phyloP scores from a whole-genome alignment of 768 basidiomycete species.

The Lactarius vividus region DNA sequence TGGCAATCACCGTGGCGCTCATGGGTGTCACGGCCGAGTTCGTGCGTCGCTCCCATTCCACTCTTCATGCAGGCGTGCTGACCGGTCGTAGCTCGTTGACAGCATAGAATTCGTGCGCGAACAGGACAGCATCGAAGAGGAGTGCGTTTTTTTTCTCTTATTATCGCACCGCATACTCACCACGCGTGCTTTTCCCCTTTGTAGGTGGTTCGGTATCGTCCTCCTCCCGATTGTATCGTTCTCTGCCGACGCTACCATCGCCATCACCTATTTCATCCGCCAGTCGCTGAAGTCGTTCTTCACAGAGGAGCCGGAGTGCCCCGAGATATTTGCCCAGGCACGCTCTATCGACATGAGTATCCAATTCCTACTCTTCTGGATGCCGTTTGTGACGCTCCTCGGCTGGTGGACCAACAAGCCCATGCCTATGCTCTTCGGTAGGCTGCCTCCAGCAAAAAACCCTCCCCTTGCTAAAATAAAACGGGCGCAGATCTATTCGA shows the following conservation, averaged over 20 bases:
- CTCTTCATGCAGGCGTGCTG: too few species aligned
- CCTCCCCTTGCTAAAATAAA: background rate
- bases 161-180: slow-evolving; percentile 3
- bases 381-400: slow-evolving; percentile 66
- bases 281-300: slow-evolving; percentile 41
- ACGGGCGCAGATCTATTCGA: slow-evolving; percentile 58
- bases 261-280: slow-evolving; percentile 54
- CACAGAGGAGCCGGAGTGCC: slow-evolving; percentile 36
- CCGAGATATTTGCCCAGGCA: slow-evolving; percentile 59
- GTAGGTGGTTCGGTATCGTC: slow-evolving; percentile 70
- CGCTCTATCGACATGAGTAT: slow-evolving; percentile 75
- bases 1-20: slow-evolving; percentile 51
- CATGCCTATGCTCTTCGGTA: slow-evolving; percentile 66
- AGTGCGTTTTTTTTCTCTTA: slow-evolving; percentile 39
- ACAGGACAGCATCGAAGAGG: slow-evolving; percentile 43
- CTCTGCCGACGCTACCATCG: slow-evolving; percentile 65
- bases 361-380: slow-evolving; percentile 78
- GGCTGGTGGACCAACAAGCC: slow-evolving; percentile 67
- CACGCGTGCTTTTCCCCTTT: too few species aligned
- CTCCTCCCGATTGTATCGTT: slow-evolving; percentile 72
- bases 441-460: slow-evolving; percentile 10
- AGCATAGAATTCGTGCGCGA: slow-evolving; percentile 56
- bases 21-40: slow-evolving; percentile 73
- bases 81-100: slow-evolving; percentile 64
- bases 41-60: slow-evolving; percentile 38